These are phyloP conservation scores for Blepharisma japonicum DNA, from an alignment of 73 alveolate species.

Conservation along the genomic window DNA sequence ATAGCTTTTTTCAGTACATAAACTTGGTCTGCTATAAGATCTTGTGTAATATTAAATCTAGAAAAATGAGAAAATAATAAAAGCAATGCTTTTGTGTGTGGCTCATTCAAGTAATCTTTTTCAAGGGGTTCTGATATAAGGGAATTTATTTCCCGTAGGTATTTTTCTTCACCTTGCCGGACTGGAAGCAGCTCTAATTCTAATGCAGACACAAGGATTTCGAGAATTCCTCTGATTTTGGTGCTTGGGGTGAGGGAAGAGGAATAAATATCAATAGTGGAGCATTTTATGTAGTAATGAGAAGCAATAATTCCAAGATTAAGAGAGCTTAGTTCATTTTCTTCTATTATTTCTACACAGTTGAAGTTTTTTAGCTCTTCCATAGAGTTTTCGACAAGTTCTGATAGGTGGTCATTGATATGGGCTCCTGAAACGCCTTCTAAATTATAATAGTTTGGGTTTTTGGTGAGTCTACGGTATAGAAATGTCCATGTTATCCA, in stretches of 20 bases:
- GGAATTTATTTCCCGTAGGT: conserved; percentile 18
- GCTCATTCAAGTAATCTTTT: conserved; percentile 27
- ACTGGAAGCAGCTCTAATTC: conserved; percentile 27
- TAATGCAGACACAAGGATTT: conserved; percentile 7
- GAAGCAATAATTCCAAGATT: conserved; percentile 83
- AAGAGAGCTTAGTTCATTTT: conserved; percentile 50
- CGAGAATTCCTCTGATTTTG: conserved; percentile 1
- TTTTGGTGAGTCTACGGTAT: conserved; percentile 96
- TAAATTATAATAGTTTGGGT: conserved; percentile 98
- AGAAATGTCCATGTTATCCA: conserved; percentile 99
- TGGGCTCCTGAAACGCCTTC: conserved; percentile 86
- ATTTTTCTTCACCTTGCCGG: conserved; percentile 22
- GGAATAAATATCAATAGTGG: conserved; percentile 73
- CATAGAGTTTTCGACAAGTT: conserved; percentile 85
- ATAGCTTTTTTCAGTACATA: conserved; percentile 15
- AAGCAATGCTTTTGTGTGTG: conserved; percentile 26
- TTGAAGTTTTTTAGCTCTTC: conserved; percentile 76
- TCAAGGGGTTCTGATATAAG: conserved; percentile 14
- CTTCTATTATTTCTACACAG: conserved; percentile 65
- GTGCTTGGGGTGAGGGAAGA: conserved; percentile 25
- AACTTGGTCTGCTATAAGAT: conserved; percentile 13
- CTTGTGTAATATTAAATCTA: conserved; percentile 24
- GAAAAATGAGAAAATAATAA: conserved; percentile 30
- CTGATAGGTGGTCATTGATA: conserved; percentile 88
- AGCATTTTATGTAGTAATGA: conserved; percentile 62